phyloP scores from a whole-genome alignment of 805 yeast genomes.

The Myxozyma geophila region DNA sequence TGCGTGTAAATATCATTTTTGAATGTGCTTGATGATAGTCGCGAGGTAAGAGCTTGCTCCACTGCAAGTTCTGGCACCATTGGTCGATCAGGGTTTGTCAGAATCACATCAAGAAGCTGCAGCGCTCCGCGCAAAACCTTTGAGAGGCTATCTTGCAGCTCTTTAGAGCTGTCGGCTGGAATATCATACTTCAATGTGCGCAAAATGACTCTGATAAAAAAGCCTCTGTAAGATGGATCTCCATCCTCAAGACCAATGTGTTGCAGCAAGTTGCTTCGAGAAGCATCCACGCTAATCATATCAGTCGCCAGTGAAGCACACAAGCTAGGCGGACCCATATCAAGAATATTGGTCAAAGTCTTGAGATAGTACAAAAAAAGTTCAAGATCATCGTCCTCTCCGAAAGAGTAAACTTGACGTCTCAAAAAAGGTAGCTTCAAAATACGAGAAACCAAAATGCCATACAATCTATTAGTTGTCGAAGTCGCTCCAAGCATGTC shows the following conservation, averaged over 20 bases:
- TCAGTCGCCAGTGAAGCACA: conserved; percentile 60
- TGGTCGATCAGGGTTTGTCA: conserved; percentile 25
- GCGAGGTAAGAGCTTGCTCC: conserved; percentile 33
- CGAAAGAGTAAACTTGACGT: conserved; percentile 42
- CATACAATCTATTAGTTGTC: conserved; percentile 60
- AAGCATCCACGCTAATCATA: conserved; percentile 48
- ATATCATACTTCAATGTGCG: conserved; percentile 34
- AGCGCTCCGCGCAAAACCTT: conserved; percentile 35
- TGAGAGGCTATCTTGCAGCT: conserved; percentile 32
- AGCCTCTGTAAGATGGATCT: conserved; percentile 36
- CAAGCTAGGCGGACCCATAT: conserved; percentile 49
- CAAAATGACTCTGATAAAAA: conserved; percentile 34
- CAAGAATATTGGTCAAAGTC: conserved; percentile 57
- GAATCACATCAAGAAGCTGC: conserved; percentile 33
- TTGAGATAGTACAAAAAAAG: conserved; percentile 66
- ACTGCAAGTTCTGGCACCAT: conserved; percentile 30
- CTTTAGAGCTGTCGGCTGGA: conserved; percentile 34
- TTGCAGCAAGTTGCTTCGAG: conserved; percentile 34
- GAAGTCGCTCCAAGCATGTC: conserved; percentile 37
- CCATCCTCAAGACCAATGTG: conserved; percentile 37
- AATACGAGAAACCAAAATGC: conserved; percentile 61
- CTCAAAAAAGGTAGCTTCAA: conserved; percentile 49
- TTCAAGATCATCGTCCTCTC: conserved; percentile 61
- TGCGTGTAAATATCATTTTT: conserved; percentile 36
- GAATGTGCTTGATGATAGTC: conserved; percentile 29